A percentile compares a stretch with the other conserved stretches of the same genome.
These are phyloP conservation scores for Neofusicoccum parvum DNA, from an alignment of 2,329 filamentous ascomycete species.

Conservation along the genomic window DNA sequence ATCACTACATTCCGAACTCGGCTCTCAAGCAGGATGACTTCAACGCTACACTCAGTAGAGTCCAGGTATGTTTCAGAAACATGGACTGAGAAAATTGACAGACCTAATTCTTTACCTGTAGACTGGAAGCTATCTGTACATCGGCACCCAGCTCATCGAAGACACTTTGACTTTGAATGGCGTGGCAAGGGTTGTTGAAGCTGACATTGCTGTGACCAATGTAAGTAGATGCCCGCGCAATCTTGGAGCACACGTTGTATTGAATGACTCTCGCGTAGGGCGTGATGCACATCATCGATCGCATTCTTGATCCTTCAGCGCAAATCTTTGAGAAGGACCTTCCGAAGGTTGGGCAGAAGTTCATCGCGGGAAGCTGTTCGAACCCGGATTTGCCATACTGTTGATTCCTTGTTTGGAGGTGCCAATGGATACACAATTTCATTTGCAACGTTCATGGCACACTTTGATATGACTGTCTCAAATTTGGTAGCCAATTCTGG, in stretches of 20 bases:
- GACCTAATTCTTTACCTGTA: neutral
- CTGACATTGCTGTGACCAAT: slow-evolving; percentile 17
- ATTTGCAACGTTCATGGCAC: too few species aligned
- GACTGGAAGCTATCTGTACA: slow-evolving; percentile 17
- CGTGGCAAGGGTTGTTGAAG: slow-evolving; percentile 9
- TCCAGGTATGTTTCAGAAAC: neutral
- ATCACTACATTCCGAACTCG: slow-evolving; percentile 18
- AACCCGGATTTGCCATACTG: slow-evolving; percentile 31
- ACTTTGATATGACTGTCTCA: too few species aligned
- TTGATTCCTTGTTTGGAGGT: neutral
- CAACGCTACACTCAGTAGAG: neutral
- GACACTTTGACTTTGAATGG: neutral
- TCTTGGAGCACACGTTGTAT: fast-evolving
- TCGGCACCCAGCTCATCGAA: slow-evolving; percentile 1
- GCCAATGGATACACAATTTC: too few species aligned
- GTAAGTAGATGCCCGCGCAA: neutral
- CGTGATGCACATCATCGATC: slow-evolving; percentile 30
- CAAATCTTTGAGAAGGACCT: slow-evolving; percentile 31
- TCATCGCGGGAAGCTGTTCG: slow-evolving; percentile 33
- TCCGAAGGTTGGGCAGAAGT: slow-evolving; percentile 27
- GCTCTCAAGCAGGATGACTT: neutral
- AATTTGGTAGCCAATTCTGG: too few species aligned
- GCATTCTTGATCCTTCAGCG: slow-evolving; percentile 29
- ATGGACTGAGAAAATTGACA: too few species aligned
- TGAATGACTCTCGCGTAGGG: slow-evolving; percentile 21